A percentile compares a stretch with the other conserved stretches of the same genome.
phyloP scores from a whole-genome alignment of 345 rosid genomes.

The Aquilaria yunnanensis region DNA sequence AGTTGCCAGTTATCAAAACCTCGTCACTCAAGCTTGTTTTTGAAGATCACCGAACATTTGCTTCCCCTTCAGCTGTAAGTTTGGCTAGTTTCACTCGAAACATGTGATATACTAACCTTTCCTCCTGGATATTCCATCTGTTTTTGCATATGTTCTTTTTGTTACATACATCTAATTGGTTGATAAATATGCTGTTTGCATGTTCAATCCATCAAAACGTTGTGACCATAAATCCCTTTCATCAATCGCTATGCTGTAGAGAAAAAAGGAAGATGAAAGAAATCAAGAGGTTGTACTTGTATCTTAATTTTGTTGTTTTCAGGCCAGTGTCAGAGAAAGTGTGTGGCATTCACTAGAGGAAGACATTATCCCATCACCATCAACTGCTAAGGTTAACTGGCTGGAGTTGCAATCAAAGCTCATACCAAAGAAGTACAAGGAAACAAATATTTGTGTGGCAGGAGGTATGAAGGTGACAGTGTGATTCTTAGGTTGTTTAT shows the following conservation, averaged over 20 bases:
- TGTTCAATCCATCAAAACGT: too few relatives aligned
- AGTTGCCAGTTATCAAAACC: slow-evolving; percentile 68
- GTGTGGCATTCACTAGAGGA: slow-evolving; percentile 89
- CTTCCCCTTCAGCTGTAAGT: slow-evolving; percentile 83
- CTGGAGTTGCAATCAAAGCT: slow-evolving; percentile 86
- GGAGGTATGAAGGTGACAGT: slow-evolving; percentile 80
- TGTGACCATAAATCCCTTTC: too few relatives aligned
- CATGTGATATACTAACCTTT: background rate
- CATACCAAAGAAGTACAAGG: slow-evolving; percentile 51
- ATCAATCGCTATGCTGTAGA: too few relatives aligned
- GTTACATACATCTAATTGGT: background rate
- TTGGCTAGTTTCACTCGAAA: slow-evolving; percentile 8
- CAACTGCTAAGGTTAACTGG: slow-evolving; percentile 81
- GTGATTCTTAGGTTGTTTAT: slow-evolving; percentile 14
- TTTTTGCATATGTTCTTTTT: background rate
- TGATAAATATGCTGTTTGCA: background rate
- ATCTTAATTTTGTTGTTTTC: slow-evolving; percentile 13
- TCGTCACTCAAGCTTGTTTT: slow-evolving; percentile 77
- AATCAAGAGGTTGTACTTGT: background rate
- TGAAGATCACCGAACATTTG: slow-evolving; percentile 95
- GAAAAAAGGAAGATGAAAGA: too few relatives aligned
- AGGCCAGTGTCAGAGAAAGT: slow-evolving; percentile 73
- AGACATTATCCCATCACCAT: slow-evolving; percentile 71
- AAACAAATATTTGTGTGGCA: slow-evolving; percentile 84
- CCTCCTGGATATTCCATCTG: background rate